Base-by-base conservation (phyloP, 345 rosid genomes). In the Capsella bursapastoris region DNA sequence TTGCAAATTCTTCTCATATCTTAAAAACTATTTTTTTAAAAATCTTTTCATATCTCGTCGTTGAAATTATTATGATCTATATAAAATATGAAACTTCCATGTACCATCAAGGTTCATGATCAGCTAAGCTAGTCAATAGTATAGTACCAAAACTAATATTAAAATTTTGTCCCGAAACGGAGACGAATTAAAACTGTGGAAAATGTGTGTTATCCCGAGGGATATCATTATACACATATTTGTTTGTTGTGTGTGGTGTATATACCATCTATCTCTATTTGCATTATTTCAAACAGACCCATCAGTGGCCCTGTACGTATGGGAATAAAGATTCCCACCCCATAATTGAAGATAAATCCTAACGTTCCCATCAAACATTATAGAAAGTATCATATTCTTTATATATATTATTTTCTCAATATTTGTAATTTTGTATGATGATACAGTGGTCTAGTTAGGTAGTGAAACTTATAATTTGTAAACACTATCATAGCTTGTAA, bases 41-140 rank as follows among this genome's bases (percentile, higher is more conserved):
- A 22, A 68, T 75, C 64, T 44, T 52, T 57, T 18, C 64, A 32
- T 29, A 76, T 69, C 51, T 63, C 9, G 35, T 62, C 8, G 43
- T 61, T 63, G 52, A 69, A 45, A 53, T 27, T 56, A 35, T 47
- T 76, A 45, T 14, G 40, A 28, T 37, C 35, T 47, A 2, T 15
- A 70, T 56, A 47, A 62, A 76, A 34, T 47, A 35, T 35, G 70
- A 47, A 61, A 48, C 74, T 61, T 61, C 63, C 69, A 61, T 60
- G 32, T 71, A 71, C 41, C 57, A 27, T 44, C 51, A 25, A 62
- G 28, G 55, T 35, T 16, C 58, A 61, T 28, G 49, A 53, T 64
- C 70, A 76, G 58, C 75, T 76, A 69, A 11, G 43, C 51, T 47
- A 63, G 52, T 68, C 79, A 75, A 76, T 56, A 64, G 18, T 34